Conservation (phyloP, 129 eudicot species). For the Lonicera japonica region DNA sequence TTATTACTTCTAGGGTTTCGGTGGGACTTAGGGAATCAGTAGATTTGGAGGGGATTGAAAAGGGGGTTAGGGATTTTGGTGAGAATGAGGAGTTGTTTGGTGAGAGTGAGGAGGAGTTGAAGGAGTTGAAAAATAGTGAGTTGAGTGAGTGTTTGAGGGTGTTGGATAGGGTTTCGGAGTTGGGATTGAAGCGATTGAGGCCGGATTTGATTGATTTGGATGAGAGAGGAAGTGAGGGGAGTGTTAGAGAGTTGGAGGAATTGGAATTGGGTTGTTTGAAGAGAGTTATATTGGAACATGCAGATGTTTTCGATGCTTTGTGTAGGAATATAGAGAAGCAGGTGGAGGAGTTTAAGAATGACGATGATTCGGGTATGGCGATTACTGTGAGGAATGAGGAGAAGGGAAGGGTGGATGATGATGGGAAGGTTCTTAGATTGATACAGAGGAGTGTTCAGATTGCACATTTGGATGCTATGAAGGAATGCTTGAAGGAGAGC, state of each 20-base stretch:
- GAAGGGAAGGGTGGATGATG: constrained; percentile 30
- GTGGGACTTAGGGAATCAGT: constrained; percentile 10
- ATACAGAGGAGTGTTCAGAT: constrained; percentile 60
- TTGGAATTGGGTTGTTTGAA: constrained; percentile 50
- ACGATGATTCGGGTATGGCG: constrained; percentile 53
- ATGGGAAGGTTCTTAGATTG: constrained; percentile 38
- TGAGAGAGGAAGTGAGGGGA: constrained; percentile 22
- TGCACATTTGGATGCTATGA: constrained; percentile 78
- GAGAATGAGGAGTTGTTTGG: not conserved
- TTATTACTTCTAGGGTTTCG: constrained; percentile 42
- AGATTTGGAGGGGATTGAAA: constrained; percentile 22
- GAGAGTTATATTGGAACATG: constrained; percentile 55
- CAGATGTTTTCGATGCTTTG: constrained; percentile 58
- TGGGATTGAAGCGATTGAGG: constrained; percentile 67
- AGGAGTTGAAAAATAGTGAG: constrained; percentile 17
- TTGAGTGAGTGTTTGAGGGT: constrained; percentile 32
- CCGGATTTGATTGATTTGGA: constrained; percentile 53
- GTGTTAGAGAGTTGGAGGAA: constrained; percentile 40
- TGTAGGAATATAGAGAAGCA: constrained; percentile 64
- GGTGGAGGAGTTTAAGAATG: constrained; percentile 37
- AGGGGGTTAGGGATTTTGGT: constrained; percentile 2
- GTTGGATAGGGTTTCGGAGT: constrained; percentile 39
- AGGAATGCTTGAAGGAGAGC: constrained; percentile 40
- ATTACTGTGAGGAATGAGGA: constrained; percentile 36
- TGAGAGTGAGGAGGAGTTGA: not conserved